Evolutionary conservation across 768 basidiomycete species (phyloP).

Genomic region (Kwoniella botswanensis): DNA sequence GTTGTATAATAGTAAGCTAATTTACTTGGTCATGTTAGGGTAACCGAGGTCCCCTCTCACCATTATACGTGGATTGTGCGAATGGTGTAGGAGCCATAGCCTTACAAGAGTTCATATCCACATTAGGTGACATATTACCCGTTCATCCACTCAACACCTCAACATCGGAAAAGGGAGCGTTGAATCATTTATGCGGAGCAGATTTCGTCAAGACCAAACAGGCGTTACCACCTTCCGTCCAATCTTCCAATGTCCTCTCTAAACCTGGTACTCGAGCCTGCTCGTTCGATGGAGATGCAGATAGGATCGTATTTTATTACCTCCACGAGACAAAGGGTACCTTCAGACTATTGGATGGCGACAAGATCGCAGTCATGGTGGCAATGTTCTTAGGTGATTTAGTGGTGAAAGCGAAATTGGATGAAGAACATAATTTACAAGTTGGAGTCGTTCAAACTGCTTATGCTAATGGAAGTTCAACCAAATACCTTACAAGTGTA

Average conservation of each 20-base stretch:
- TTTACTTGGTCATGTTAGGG: slow-evolving; percentile 30
- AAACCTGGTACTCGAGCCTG: slow-evolving; percentile 75
- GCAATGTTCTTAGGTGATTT: slow-evolving; percentile 91
- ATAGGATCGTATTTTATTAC: slow-evolving; percentile 95
- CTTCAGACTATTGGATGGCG: slow-evolving; percentile 94
- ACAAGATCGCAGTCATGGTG: slow-evolving; percentile 94
- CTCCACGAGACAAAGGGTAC: slow-evolving; percentile 56
- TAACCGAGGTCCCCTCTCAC: slow-evolving; percentile 60
- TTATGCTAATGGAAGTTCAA: slow-evolving; percentile 96
- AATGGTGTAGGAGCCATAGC: slow-evolving; percentile 91
- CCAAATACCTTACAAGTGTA: slow-evolving; percentile 75
- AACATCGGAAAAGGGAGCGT: slow-evolving; percentile 68
- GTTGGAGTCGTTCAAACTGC: slow-evolving; percentile 98
- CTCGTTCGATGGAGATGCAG: slow-evolving; percentile 96
- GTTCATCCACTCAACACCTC: slow-evolving; percentile 74
- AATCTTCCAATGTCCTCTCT: slow-evolving; percentile 58
- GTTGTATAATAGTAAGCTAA: slow-evolving; percentile 65
- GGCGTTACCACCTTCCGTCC: slow-evolving; percentile 77
- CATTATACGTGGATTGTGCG: slow-evolving; percentile 92
- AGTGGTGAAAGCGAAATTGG: slow-evolving; percentile 81
- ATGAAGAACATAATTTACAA: slow-evolving; percentile 71
- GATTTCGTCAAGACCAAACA: slow-evolving; percentile 96
- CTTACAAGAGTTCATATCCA: slow-evolving; percentile 67
- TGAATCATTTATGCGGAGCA: slow-evolving; percentile 90
- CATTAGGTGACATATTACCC: slow-evolving; percentile 64